Evolutionary conservation across 108 stramenopile genomes (phyloP).

Genomic region (Stephanodiscus minutulus): DNA sequence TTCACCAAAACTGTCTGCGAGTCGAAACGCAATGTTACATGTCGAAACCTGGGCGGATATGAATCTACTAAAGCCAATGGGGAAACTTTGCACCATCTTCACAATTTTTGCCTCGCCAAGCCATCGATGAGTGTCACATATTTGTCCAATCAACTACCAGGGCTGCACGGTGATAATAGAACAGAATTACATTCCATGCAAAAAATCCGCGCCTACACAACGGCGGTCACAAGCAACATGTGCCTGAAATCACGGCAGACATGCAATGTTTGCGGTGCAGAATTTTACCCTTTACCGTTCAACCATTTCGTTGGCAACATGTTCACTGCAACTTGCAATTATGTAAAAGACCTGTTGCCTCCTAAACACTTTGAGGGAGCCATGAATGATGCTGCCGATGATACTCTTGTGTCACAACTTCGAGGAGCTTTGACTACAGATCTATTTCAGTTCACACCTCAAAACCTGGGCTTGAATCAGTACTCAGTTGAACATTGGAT

Average conservation of each 20-base stretch:
- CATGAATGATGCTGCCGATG: slow-evolving; percentile 32
- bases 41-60: slow-evolving; percentile 27
- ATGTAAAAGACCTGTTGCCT: slow-evolving; percentile 43
- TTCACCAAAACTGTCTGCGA: slow-evolving; percentile 31
- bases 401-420: slow-evolving; percentile 37
- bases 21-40: slow-evolving; percentile 22
- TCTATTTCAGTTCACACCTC: slow-evolving; percentile 39
- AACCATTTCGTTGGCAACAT: slow-evolving; percentile 47
- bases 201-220: slow-evolving; percentile 45
- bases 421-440: slow-evolving; percentile 31
- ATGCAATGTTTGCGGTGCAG: slow-evolving; percentile 48
- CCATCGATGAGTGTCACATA: slow-evolving; percentile 42
- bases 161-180: slow-evolving; percentile 15
- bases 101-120: slow-evolving; percentile 36
- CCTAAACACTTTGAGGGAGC: slow-evolving; percentile 31
- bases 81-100: slow-evolving; percentile 40
- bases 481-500: slow-evolving; percentile 53
- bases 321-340: slow-evolving; percentile 43
- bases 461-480: slow-evolving; percentile 38
- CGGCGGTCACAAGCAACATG: slow-evolving; percentile 52
- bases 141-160: slow-evolving; percentile 39
- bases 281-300: slow-evolving; percentile 45
- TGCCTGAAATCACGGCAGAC: slow-evolving; percentile 44
- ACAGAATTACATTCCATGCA: slow-evolving; percentile 34
- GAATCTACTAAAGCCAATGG: slow-evolving; percentile 33